Percentiles rank a stretch among this genome's conserved stretches.
These are phyloP conservation scores for Lactarius akahatsu DNA, from an alignment of 768 basidiomycete genomes.

Conservation along the genomic window DNA sequence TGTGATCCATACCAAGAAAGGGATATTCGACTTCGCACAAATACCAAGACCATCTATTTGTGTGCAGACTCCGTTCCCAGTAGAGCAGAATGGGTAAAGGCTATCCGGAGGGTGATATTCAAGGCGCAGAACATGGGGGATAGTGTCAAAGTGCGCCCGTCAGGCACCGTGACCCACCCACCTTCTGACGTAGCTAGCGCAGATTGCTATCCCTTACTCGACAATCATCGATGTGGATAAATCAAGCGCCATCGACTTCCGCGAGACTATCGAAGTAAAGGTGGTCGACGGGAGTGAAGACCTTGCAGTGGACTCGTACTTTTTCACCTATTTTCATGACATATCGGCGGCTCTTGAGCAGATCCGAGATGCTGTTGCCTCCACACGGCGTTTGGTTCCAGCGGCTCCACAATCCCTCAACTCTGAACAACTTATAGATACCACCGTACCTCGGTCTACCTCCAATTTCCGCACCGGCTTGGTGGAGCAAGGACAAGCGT, in stretches of 20 bases:
- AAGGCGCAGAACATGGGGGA: constrained; percentile 96
- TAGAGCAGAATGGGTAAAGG: constrained; percentile 94
- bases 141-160: constrained; percentile 72
- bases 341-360: constrained; percentile 72
- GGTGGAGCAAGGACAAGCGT: constrained; percentile 31
- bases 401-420: constrained; percentile 32
- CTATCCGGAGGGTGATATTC: constrained; percentile 91
- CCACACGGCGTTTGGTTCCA: constrained; percentile 46
- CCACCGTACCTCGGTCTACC: constrained; percentile 43
- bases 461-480: constrained; percentile 12
- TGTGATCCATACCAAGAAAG: constrained; percentile 80
- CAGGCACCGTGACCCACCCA: background rate
- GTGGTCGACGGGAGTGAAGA: constrained; percentile 80
- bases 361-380: constrained; percentile 71
- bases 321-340: constrained; percentile 93
- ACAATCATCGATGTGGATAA: constrained; percentile 86
- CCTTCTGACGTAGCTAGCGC: constrained; percentile 10
- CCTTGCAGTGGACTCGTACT: constrained; percentile 81
- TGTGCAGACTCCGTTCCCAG: constrained; percentile 79
- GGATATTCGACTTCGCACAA: constrained; percentile 80
- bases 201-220: constrained; percentile 95
- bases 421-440: constrained; percentile 51
- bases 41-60: constrained; percentile 70
- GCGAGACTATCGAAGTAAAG: constrained; percentile 93
- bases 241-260: constrained; percentile 89